Evolutionary conservation across 129 eudicot genomes (phyloP).

Genomic region (Centrapalus pauciflorus): DNA sequence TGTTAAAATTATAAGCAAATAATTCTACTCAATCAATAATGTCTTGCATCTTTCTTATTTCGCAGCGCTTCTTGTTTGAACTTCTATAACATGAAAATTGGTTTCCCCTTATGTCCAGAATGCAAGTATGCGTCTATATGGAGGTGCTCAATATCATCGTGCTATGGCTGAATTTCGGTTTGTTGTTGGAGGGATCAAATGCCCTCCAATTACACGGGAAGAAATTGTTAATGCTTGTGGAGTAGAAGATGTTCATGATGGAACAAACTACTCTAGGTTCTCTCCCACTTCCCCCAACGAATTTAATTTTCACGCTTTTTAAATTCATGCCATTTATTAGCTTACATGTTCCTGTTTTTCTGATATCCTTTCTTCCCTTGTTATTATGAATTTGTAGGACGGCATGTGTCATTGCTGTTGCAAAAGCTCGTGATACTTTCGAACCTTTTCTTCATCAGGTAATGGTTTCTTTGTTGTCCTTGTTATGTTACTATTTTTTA

Average conservation of each 20-base stretch:
- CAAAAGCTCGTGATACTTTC: conserved; percentile 97
- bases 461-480: neutral
- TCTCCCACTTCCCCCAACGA: no score
- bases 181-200: conserved; percentile 95
- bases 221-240: conserved; percentile 99
- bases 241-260: conserved; percentile 98
- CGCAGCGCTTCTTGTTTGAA: neutral
- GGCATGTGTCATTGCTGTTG: conserved; percentile 97
- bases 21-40: neutral
- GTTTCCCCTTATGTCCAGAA: conserved; percentile 39
- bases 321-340: neutral
- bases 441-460: conserved; percentile 98
- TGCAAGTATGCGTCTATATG: conserved; percentile 98
- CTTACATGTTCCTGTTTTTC: neutral
- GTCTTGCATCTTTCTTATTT: neutral
- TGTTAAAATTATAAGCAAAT: neutral
- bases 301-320: conserved; percentile 2
- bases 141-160: conserved; percentile 99
- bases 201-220: conserved; percentile 97
- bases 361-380: neutral
- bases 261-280: conserved; percentile 93
- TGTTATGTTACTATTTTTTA: neutral
- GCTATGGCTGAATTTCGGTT: conserved; percentile 99
- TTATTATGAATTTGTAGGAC: conserved; percentile 49
- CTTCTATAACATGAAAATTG: neutral